Conservation (phyloP, 2,329 filamentous ascomycete species). For the Fusarium multiceps region DNA sequence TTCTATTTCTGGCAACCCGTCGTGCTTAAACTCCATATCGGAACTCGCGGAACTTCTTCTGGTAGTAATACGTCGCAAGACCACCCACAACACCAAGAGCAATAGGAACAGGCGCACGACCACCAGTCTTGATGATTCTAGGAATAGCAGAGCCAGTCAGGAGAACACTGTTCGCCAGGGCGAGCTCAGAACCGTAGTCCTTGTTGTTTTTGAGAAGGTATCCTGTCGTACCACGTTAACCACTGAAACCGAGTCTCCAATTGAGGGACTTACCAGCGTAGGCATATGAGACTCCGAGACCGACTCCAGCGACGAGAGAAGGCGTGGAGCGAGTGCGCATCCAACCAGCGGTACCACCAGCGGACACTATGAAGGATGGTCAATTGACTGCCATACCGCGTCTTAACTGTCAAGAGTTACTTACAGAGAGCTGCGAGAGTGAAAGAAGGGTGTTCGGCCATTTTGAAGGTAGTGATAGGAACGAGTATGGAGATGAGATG, state of each 20-base stretch:
- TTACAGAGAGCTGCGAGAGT: constrained; percentile 55
- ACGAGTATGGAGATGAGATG: neutral
- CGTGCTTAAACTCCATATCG: constrained; percentile 54
- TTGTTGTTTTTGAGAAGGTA: constrained; percentile 57
- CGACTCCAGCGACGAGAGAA: constrained; percentile 44
- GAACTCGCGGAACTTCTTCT: constrained; percentile 56
- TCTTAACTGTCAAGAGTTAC: too few species aligned
- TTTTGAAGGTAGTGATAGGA: constrained; percentile 24
- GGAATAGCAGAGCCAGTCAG: constrained; percentile 53
- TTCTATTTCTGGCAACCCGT: too few species aligned
- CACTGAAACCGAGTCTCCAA: too few species aligned
- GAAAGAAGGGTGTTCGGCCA: constrained; percentile 57
- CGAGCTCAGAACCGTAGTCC: constrained; percentile 56
- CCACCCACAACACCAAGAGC: constrained; percentile 49
- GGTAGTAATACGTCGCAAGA: constrained; percentile 55
- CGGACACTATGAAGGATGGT: constrained; percentile 31
- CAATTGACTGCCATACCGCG: neutral
- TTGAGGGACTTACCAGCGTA: constrained; percentile 25
- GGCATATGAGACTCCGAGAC: constrained; percentile 43
- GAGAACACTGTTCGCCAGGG: constrained; percentile 54
- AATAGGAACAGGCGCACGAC: constrained; percentile 52
- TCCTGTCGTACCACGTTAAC: constrained; percentile 9
- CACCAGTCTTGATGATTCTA: constrained; percentile 54
- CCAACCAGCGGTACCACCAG: constrained; percentile 43
- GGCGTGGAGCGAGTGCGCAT: constrained; percentile 43